These are phyloP conservation scores for Excoecaria agallocha DNA, from an alignment of 345 rosid genomes.

Conservation along the genomic window DNA sequence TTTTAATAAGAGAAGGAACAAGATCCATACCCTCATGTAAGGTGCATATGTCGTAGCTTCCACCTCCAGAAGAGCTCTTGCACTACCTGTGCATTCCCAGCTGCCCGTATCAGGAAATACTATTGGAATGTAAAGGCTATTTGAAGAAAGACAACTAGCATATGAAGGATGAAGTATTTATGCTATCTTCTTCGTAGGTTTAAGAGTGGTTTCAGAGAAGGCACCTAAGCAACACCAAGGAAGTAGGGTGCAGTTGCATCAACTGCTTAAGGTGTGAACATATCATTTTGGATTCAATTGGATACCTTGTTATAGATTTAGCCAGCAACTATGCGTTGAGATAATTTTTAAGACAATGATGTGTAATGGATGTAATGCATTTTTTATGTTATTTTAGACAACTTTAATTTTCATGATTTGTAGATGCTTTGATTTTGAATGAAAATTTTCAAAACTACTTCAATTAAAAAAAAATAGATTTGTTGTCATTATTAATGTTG, in stretches of 20 bases:
- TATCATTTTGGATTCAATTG: constrained; percentile 3
- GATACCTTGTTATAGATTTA: no score
- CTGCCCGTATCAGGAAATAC: constrained; percentile 96
- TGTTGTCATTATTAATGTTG: no score
- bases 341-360: constrained; percentile 19
- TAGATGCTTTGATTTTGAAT: constrained; percentile 30
- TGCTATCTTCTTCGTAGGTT: constrained; percentile 79
- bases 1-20: constrained; percentile 97
- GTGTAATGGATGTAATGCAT: constrained; percentile 2
- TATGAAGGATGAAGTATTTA: constrained; percentile 87
- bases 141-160: constrained; percentile 93
- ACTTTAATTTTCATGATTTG: constrained; percentile 13
- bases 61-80: constrained; percentile 99
- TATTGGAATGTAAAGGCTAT: constrained; percentile 99
- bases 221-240: constrained; percentile 88
- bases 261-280: constrained; percentile 41
- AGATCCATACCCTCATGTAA: constrained; percentile 93
- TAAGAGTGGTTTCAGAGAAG: constrained; percentile 90
- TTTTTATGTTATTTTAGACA: constrained; percentile 11
- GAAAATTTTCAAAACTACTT: constrained; percentile 18
- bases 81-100: constrained; percentile 85
- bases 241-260: constrained; percentile 56
- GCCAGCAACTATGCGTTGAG: constrained; percentile 7
- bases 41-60: constrained; percentile 98
- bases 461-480: no score